Evolutionary conservation across 2,329 filamentous ascomycete species (phyloP).

Genomic region (Plenodomus biglobosus): DNA sequence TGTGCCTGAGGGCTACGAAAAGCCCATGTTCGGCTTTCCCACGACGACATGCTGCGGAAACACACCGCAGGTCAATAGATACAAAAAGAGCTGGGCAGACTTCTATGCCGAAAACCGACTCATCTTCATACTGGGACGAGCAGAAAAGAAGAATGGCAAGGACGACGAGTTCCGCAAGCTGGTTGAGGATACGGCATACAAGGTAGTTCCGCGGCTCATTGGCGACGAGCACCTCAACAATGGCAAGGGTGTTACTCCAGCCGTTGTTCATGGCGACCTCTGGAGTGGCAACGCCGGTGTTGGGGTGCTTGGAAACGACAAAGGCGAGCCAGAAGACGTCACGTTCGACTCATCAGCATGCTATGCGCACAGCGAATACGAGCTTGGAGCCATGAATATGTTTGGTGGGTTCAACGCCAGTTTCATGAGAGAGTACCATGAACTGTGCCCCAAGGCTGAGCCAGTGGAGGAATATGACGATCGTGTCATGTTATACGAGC

Average conservation of each 20-base stretch:
- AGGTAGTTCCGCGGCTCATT: slow-evolving; percentile 76
- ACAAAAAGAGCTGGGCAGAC: slow-evolving; percentile 72
- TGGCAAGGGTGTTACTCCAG: slow-evolving; percentile 66
- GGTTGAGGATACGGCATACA: slow-evolving; percentile 64
- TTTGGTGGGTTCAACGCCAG: slow-evolving; percentile 78
- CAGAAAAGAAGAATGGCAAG: slow-evolving; percentile 62
- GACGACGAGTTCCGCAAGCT: slow-evolving; percentile 64
- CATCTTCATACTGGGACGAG: slow-evolving; percentile 62
- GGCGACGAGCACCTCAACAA: slow-evolving; percentile 65
- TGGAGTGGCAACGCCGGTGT: slow-evolving; percentile 83
- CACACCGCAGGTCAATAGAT: slow-evolving; percentile 78
- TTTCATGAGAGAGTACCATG: slow-evolving; percentile 79
- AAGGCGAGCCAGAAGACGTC: slow-evolving; percentile 71
- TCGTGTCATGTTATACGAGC: slow-evolving; percentile 75
- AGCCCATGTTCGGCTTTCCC: slow-evolving; percentile 78
- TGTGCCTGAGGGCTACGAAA: slow-evolving; percentile 58
- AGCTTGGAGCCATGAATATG: slow-evolving; percentile 93
- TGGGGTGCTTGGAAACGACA: slow-evolving; percentile 59
- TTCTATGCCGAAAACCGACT: slow-evolving; percentile 82
- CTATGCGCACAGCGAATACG: slow-evolving; percentile 87
- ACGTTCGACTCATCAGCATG: slow-evolving; percentile 80
- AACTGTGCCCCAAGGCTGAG: slow-evolving; percentile 74
- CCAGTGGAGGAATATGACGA: slow-evolving; percentile 84
- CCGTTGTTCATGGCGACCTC: slow-evolving; percentile 87
- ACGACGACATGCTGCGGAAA: slow-evolving; percentile 84